phyloP scores from a whole-genome alignment of 495 filamentous ascomycete genomes.

The Aspergillus asperescens region DNA sequence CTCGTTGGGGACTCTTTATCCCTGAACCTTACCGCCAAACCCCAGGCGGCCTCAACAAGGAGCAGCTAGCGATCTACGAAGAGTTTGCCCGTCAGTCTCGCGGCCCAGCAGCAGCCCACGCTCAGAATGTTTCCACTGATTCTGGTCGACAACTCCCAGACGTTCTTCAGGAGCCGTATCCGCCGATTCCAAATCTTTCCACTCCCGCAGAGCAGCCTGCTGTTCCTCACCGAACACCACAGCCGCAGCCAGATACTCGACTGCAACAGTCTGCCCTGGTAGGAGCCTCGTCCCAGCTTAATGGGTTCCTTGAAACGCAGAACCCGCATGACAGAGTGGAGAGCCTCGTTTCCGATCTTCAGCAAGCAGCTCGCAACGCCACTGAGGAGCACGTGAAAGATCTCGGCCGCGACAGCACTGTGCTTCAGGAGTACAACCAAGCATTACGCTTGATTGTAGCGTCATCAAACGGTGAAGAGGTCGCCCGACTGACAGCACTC shows the following conservation, averaged over 20 bases:
- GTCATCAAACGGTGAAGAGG: slow-evolving; percentile 56
- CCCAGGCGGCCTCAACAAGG: slow-evolving; percentile 74
- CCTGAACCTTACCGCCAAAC: slow-evolving; percentile 83
- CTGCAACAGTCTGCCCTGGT: slow-evolving; percentile 39
- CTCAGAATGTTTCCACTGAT: slow-evolving; percentile 54
- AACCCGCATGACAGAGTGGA: slow-evolving; percentile 59
- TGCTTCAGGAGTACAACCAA: slow-evolving; percentile 61
- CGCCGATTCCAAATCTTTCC: slow-evolving; percentile 65
- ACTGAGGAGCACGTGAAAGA: slow-evolving; percentile 67
- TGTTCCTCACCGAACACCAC: slow-evolving; percentile 63
- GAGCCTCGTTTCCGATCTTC: slow-evolving; percentile 64
- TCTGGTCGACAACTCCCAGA: slow-evolving; percentile 61
- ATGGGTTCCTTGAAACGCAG: slow-evolving; percentile 61
- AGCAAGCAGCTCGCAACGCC: slow-evolving; percentile 56
- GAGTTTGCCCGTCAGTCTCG: slow-evolving; percentile 85
- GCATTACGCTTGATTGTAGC: slow-evolving; percentile 45
- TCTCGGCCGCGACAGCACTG: slow-evolving; percentile 55
- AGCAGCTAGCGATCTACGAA: slow-evolving; percentile 93
- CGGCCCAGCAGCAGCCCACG: slow-evolving; percentile 47
- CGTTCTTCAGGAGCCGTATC: slow-evolving; percentile 78
- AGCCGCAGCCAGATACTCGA: slow-evolving; percentile 55
- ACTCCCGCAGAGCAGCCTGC: slow-evolving; percentile 78
- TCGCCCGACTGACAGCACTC: slow-evolving; percentile 62
- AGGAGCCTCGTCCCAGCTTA: slow-evolving; percentile 53
- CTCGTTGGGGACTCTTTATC: slow-evolving; percentile 81